These are phyloP conservation scores for Butyriboletus appendiculatus DNA, from an alignment of 1,284 basidiomycete species.

Conservation along the genomic window DNA sequence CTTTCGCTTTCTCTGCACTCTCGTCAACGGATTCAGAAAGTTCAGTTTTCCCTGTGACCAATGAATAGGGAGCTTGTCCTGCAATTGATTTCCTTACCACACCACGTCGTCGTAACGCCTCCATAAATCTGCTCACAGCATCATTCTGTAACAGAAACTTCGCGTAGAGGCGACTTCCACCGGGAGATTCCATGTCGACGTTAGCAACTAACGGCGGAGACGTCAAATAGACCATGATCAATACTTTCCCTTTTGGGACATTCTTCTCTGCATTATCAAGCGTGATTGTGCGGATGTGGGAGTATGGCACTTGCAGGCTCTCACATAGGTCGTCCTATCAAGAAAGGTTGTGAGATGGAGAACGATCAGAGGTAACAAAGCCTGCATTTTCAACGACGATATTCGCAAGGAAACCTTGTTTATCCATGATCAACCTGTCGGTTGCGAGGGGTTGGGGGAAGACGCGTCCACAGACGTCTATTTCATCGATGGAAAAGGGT, in stretches of 20 bases:
- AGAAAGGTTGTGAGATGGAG: constrained; percentile 19
- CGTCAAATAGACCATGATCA: constrained; percentile 38
- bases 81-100: constrained; percentile 38
- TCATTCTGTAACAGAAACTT: constrained; percentile 40
- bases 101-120: constrained; percentile 41
- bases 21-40: constrained; percentile 23
- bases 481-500: constrained; percentile 49
- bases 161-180: constrained; percentile 31
- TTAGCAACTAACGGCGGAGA: constrained; percentile 44
- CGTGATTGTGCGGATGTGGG: constrained; percentile 43
- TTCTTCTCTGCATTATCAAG: constrained; percentile 36
- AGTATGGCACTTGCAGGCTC: constrained; percentile 44
- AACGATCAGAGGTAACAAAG: not conserved
- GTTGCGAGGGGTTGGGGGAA: constrained; percentile 38
- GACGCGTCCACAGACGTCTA: constrained; percentile 40
- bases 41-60: constrained; percentile 28
- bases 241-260: constrained; percentile 25
- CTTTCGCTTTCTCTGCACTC: constrained; percentile 17
- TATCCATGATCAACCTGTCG: constrained; percentile 54
- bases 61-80: constrained; percentile 6
- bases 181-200: constrained; percentile 25
- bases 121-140: constrained; percentile 40
- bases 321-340: constrained; percentile 44
- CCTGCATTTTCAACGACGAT: constrained; percentile 34
- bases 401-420: constrained; percentile 50